phyloP scores from a whole-genome alignment of 805 yeast genomes.

The Yarrowia divulgata region DNA sequence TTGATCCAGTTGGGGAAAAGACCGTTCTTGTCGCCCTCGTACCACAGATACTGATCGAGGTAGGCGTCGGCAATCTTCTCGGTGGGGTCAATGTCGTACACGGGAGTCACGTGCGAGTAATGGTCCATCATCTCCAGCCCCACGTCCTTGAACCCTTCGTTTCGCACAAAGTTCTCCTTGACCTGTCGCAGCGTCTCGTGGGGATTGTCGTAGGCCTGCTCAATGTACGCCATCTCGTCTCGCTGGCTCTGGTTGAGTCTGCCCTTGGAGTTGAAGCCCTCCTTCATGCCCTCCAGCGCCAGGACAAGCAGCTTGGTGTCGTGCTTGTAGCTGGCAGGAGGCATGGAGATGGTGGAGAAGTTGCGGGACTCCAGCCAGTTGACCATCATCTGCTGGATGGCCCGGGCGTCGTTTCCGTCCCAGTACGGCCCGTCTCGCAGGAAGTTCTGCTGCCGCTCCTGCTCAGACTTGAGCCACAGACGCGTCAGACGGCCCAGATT shows the following conservation, averaged over 20 bases:
- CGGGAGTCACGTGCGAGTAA: conserved; percentile 82
- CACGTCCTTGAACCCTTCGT: conserved; percentile 90
- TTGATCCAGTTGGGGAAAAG: conserved; percentile 96
- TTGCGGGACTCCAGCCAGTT: conserved; percentile 87
- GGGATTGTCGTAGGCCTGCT: conserved; percentile 96
- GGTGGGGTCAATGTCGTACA: conserved; percentile 85
- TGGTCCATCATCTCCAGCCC: conserved; percentile 90
- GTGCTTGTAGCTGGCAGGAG: conserved; percentile 88
- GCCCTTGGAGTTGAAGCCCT: conserved; percentile 74
- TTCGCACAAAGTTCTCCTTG: conserved; percentile 81
- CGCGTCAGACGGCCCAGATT: conserved; percentile 91
- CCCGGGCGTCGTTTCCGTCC: conserved; percentile 85
- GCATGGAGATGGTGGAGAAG: conserved; percentile 90
- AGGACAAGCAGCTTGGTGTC: conserved; percentile 89
- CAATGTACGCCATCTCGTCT: conserved; percentile 91
- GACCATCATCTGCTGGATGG: conserved; percentile 84
- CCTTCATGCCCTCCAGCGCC: conserved; percentile 89
- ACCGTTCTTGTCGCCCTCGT: conserved; percentile 85
- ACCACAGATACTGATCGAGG: conserved; percentile 94
- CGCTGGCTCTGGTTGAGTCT: conserved; percentile 85
- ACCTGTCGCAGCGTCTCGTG: conserved; percentile 88
- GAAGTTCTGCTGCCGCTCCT: conserved; percentile 80
- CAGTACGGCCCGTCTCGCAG: conserved; percentile 88
- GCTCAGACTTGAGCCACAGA: conserved; percentile 91
- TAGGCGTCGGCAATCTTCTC: conserved; percentile 98